Evolutionary conservation across 306 rosid genomes (phyloP).

Genomic region (Cicer arietinum): DNA sequence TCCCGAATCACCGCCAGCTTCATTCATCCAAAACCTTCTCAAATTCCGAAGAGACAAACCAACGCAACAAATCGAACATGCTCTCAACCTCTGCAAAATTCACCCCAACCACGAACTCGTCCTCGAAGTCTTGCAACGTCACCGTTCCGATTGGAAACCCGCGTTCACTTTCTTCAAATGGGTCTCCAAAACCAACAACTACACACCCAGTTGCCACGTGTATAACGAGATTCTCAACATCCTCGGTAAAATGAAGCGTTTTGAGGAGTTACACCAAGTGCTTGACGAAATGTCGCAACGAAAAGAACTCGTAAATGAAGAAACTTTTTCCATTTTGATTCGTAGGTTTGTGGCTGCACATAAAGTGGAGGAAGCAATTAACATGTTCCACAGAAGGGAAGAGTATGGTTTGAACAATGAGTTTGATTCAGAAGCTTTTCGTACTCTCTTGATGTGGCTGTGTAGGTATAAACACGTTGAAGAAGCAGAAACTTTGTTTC

Average conservation of each 20-base stretch:
- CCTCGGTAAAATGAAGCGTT: conserved; percentile 64
- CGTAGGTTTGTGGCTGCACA: conserved; percentile 69
- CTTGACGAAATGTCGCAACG: conserved; percentile 72
- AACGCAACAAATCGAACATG: conserved; percentile 55
- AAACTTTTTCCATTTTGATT: conserved; percentile 54
- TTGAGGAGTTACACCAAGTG: conserved; percentile 64
- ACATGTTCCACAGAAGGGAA: conserved; percentile 51
- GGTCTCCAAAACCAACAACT: conserved; percentile 51
- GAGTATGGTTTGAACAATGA: conserved; percentile 59
- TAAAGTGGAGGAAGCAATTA: conserved; percentile 67
- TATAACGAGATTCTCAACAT: conserved; percentile 66
- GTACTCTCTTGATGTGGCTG: conserved; percentile 70
- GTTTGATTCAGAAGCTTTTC: conserved; percentile 56
- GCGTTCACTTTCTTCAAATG: conserved; percentile 71
- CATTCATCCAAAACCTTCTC: conserved; percentile 63
- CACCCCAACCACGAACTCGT: conserved; percentile 54
- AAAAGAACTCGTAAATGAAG: conserved; percentile 54
- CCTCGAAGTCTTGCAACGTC: conserved; percentile 67
- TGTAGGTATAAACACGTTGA: conserved; percentile 78
- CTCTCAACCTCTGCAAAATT: conserved; percentile 59
- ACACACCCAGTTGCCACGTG: conserved; percentile 50
- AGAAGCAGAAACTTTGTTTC: conserved; percentile 74
- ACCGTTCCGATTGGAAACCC: conserved; percentile 73
- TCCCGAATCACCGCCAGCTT: conserved; percentile 39
- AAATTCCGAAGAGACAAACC: conserved; percentile 70